phyloP scores from a whole-genome alignment of 352 stramenopile genomes.

The Lagenidium giganteum region DNA sequence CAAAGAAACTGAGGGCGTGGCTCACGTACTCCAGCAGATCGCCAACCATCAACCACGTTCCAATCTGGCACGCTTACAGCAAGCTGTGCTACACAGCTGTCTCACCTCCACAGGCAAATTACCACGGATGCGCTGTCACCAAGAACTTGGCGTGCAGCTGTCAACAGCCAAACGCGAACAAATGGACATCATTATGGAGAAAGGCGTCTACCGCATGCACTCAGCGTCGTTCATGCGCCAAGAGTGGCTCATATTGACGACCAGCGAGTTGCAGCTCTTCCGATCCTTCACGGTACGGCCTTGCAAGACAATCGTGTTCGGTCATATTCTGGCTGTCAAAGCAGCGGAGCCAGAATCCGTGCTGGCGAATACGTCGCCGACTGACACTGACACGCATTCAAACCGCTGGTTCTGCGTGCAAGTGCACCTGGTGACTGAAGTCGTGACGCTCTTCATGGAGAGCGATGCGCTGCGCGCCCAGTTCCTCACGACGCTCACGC shows the following conservation, averaged over 20 bases:
- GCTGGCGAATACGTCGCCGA: too few species aligned
- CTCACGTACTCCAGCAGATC: conserved; percentile 34
- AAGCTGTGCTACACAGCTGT: conserved; percentile 54
- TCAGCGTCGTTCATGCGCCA: conserved; percentile 51
- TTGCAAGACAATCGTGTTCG: conserved; percentile 31
- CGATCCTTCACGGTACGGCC: conserved; percentile 52
- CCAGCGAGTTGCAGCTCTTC: conserved; percentile 54
- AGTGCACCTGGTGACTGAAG: conserved; percentile 45
- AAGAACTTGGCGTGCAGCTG: conserved; percentile 61
- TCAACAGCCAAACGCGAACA: conserved; percentile 36
- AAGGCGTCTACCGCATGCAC: conserved; percentile 51
- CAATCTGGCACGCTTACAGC: conserved; percentile 20
- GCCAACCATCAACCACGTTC: too few species aligned
- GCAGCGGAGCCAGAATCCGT: too few species aligned
- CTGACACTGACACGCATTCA: too few species aligned
- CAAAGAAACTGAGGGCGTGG: conserved; percentile 43
- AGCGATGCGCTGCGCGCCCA: conserved; percentile 21
- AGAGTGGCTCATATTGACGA: conserved; percentile 67
- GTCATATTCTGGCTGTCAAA: conserved; percentile 39
- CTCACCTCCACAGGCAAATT: conserved; percentile 45
- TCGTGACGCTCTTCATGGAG: conserved; percentile 59
- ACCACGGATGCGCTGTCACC: conserved; percentile 28
- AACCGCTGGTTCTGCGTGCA: conserved; percentile 50
- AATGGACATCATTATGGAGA: conserved; percentile 59
- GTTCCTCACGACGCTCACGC: conserved; percentile 24